A percentile compares a stretch with the other conserved stretches of the same genome.
Evolutionary conservation across 129 eudicot species (phyloP).

Genomic region (Smallanthus sonchifolius): DNA sequence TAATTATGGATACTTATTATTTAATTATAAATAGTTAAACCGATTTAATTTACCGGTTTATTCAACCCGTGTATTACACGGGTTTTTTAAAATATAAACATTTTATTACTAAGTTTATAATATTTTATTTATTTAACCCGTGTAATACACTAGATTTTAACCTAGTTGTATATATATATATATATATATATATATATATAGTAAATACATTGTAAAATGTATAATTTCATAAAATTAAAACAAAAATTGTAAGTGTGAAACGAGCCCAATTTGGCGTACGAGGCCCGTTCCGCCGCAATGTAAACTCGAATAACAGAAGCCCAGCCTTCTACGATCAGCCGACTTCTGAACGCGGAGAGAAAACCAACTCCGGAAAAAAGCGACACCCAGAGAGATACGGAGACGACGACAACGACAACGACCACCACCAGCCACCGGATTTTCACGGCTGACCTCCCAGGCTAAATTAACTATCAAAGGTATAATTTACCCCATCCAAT

Average conservation of each 20-base stretch:
- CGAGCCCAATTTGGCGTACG: conserved; percentile 18
- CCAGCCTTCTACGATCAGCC: conserved; percentile 30
- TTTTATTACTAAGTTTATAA: no score
- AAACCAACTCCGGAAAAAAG: conserved; percentile 11
- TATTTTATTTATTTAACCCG: no score
- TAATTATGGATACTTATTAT: no score
- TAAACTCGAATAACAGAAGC: conserved; percentile 18
- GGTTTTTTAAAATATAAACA: no score
- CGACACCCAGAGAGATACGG: conserved; percentile 24
- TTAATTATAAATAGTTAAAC: no score
- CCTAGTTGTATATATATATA: no score
- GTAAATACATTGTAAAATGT: no score
- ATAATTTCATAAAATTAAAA: no score
- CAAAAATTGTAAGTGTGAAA: not conserved
- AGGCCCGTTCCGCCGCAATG: conserved; percentile 21
- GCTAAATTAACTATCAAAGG: conserved; percentile 18
- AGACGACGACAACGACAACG: conserved; percentile 23
- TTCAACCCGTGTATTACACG: no score
- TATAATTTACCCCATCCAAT: conserved; percentile 33
- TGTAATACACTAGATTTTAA: no score
- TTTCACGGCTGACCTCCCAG: not conserved
- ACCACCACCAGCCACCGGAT: conserved; percentile 26
- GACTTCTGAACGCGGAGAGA: conserved; percentile 24
- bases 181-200: no score
- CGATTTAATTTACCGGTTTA: no score